Evolutionary conservation across 176 grass and related monocot genomes (phyloP).

Genomic region (Lolium multiflorum): DNA sequence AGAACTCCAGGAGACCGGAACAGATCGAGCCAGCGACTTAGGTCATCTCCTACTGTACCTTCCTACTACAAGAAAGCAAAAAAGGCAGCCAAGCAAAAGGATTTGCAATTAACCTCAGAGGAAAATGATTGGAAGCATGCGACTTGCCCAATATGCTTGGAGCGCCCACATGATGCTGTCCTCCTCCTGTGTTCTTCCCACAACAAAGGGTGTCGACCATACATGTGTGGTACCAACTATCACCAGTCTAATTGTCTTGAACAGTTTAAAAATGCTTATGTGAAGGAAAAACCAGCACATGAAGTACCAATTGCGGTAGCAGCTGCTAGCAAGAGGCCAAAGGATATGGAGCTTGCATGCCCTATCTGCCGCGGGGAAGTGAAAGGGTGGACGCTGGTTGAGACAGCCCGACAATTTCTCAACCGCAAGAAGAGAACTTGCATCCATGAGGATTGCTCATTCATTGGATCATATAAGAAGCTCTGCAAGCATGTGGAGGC

Average conservation of each 20-base stretch:
- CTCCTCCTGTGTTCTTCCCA: conserved; percentile 91
- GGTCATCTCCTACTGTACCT: conserved; percentile 36
- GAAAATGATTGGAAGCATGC: conserved; percentile 75
- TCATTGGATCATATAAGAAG: conserved; percentile 65
- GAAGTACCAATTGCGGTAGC: conserved; percentile 18
- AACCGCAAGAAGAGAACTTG: conserved; percentile 78
- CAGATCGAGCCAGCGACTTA: conserved; percentile 22
- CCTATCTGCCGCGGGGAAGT: conserved; percentile 84
- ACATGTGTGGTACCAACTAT: conserved; percentile 83
- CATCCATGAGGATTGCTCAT: conserved; percentile 69
- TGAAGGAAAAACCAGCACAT: conserved; percentile 37
- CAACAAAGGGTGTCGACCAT: conserved; percentile 82
- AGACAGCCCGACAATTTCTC: conserved; percentile 65
- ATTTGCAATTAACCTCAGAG: conserved; percentile 46
- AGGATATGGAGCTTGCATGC: conserved; percentile 63
- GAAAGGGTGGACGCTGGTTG: conserved; percentile 85
- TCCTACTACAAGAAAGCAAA: conserved; percentile 34
- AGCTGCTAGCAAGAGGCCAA: conserved; percentile 42
- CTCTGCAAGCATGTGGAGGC: conserved; percentile 71
- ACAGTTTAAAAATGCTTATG: conserved; percentile 77
- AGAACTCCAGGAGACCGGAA: conserved; percentile 42
- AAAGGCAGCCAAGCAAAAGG: conserved; percentile 48
- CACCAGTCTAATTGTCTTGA: conserved; percentile 87
- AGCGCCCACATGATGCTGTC: conserved; percentile 80
- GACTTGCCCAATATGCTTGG: conserved; percentile 87